Conservation (phyloP, 2,329 filamentous ascomycete genomes). For the Fusarium keratoplasticum region DNA sequence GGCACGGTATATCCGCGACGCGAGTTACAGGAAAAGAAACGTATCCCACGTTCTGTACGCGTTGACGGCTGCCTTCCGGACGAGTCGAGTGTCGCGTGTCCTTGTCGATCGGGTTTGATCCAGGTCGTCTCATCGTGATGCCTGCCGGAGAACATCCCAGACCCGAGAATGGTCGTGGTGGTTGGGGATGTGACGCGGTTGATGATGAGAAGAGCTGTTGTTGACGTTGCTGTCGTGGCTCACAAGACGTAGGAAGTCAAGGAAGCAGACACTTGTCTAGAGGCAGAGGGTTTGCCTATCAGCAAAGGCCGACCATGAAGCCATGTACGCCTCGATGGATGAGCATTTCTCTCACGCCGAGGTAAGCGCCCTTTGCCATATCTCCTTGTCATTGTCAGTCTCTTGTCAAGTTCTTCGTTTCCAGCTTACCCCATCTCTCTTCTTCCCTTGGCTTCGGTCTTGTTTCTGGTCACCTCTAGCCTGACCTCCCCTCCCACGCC, state of each 20-base stretch:
- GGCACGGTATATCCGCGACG: slow-evolving; percentile 13
- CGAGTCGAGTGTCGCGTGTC: slow-evolving; percentile 1
- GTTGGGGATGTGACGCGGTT: slow-evolving; percentile 22
- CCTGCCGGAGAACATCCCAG: slow-evolving; percentile 6
- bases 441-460: not conserved
- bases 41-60: slow-evolving; percentile 23
- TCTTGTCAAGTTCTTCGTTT: not conserved
- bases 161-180: slow-evolving; percentile 18
- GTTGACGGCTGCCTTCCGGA: slow-evolving; percentile 14
- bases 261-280: slow-evolving; percentile 3
- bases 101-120: slow-evolving; percentile 20
- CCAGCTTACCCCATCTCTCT: not conserved
- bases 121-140: not conserved
- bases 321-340: not conserved
- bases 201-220: not conserved
- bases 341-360: not conserved
- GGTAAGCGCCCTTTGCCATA: slow-evolving; percentile 17
- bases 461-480: not conserved
- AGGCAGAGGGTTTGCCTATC: not conserved
- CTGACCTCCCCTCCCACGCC: slow-evolving; percentile 24
- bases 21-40: not conserved
- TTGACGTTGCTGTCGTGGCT: slow-evolving; percentile 1
- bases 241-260: slow-evolving; percentile 2
- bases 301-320: slow-evolving; percentile 2
- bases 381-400: not conserved